Percentiles rank a stretch among this genome's conserved stretches.
Evolutionary conservation across 2,329 filamentous ascomycete genomes (phyloP).

Genomic region (Trichophyton mentagrophytes): DNA sequence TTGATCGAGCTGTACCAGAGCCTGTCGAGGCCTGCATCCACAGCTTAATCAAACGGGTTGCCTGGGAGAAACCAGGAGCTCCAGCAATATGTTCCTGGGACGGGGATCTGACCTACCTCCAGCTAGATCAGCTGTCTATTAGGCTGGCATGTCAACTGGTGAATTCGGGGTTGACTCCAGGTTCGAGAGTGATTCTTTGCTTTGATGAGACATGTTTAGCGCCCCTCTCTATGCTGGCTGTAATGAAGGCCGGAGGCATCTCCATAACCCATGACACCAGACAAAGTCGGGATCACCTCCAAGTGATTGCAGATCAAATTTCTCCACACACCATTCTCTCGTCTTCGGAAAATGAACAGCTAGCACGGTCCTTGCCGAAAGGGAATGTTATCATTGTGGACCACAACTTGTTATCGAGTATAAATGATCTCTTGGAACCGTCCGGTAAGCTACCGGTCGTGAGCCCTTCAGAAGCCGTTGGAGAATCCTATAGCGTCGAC

Average conservation of each 20-base stretch:
- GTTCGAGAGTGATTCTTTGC: slow-evolving; percentile 27
- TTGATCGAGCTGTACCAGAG: slow-evolving; percentile 15
- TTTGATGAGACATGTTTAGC: slow-evolving; percentile 30
- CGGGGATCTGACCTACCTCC: slow-evolving; percentile 25
- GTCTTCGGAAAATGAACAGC: slow-evolving; percentile 11
- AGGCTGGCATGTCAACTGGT: slow-evolving; percentile 23
- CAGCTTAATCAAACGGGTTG: slow-evolving; percentile 11
- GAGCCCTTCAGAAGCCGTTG: slow-evolving; percentile 26
- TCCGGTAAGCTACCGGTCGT: slow-evolving; percentile 2
- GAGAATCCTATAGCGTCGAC: slow-evolving; percentile 48
- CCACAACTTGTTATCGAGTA: slow-evolving; percentile 11
- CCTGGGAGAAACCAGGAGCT: slow-evolving; percentile 9
- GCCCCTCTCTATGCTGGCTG: slow-evolving; percentile 13
- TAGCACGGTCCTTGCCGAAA: slow-evolving; percentile 3
- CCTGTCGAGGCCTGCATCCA: slow-evolving; percentile 14
- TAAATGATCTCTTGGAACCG: neutral
- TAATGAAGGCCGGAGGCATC: slow-evolving; percentile 20
- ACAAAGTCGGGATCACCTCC: slow-evolving; percentile 22
- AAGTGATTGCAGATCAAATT: slow-evolving; percentile 15
- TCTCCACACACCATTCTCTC: slow-evolving; percentile 12
- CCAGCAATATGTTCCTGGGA: slow-evolving; percentile 16
- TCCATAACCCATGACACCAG: slow-evolving; percentile 20
- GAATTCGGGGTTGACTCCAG: slow-evolving; percentile 27
- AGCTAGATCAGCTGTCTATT: slow-evolving; percentile 28
- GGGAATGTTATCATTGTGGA: slow-evolving; percentile 5